A percentile compares a stretch with the other conserved stretches of the same genome.
These are phyloP conservation scores for Taiwanofungus camphoratus DNA, from an alignment of 1,284 basidiomycete species.

Conservation along the genomic window DNA sequence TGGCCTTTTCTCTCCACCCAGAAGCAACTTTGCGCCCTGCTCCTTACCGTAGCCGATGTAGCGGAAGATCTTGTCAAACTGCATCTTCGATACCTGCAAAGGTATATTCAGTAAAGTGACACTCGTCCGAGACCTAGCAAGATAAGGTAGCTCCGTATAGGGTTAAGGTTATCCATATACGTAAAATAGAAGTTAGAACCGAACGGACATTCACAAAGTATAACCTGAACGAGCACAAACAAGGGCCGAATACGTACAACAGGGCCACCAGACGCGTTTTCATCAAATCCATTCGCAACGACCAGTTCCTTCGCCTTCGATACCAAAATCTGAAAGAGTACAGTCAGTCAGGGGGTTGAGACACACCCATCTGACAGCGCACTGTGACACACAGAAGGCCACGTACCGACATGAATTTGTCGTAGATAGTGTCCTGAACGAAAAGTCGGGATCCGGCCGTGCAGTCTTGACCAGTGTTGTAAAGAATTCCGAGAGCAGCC, in stretches of 20 bases:
- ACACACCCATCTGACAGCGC: neutral
- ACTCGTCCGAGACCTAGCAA: neutral
- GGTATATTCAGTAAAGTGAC: slow-evolving; percentile 2
- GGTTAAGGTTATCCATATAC: neutral
- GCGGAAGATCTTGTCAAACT: slow-evolving; percentile 85
- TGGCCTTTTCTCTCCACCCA: slow-evolving; percentile 73
- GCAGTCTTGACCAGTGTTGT: slow-evolving; percentile 85
- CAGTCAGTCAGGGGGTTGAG: neutral
- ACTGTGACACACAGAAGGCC: neutral
- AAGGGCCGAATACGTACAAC: slow-evolving; percentile 46
- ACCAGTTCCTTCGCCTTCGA: slow-evolving; percentile 63
- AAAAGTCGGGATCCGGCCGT: slow-evolving; percentile 84
- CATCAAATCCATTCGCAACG: slow-evolving; percentile 80
- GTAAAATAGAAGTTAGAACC: slow-evolving; percentile 3
- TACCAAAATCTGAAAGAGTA: slow-evolving; percentile 42
- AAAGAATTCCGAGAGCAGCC: slow-evolving; percentile 79
- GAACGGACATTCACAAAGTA: neutral
- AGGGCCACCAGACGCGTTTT: slow-evolving; percentile 72
- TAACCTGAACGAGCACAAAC: neutral
- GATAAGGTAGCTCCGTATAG: neutral
- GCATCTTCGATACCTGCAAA: slow-evolving; percentile 68
- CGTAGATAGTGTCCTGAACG: slow-evolving; percentile 81
- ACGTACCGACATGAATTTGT: slow-evolving; percentile 61
- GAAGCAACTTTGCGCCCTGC: slow-evolving; percentile 75
- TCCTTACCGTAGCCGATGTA: slow-evolving; percentile 87